Conservation (phyloP, 495 filamentous ascomycete genomes). For the Elasticomyces elasticus region DNA sequence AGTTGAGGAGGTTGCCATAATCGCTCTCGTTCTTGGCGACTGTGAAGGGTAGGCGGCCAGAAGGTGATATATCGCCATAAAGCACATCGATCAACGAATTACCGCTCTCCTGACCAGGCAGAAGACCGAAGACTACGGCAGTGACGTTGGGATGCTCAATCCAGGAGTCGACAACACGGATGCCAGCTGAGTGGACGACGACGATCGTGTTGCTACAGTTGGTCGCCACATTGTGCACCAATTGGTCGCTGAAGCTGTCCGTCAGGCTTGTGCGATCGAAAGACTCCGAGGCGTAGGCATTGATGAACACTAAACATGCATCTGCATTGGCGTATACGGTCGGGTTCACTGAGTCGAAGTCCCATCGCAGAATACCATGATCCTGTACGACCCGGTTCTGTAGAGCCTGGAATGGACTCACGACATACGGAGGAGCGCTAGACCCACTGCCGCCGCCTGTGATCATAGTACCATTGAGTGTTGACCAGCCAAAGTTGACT, state of each 20-base stretch:
- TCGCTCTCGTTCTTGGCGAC: conserved; percentile 71
- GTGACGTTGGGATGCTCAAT: conserved; percentile 70
- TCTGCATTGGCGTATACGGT: conserved; percentile 40
- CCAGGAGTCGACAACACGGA: conserved; percentile 76
- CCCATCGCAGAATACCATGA: neutral
- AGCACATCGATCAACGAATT: conserved; percentile 75
- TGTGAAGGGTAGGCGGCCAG: conserved; percentile 81
- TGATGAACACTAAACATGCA: conserved; percentile 52
- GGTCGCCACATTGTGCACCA: conserved; percentile 60
- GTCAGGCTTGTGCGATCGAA: conserved; percentile 79
- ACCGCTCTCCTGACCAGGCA: conserved; percentile 86
- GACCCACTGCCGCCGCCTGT: conserved; percentile 86
- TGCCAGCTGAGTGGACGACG: conserved; percentile 83
- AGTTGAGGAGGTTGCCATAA: conserved; percentile 76
- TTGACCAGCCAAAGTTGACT: no score
- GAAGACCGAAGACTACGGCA: conserved; percentile 73
- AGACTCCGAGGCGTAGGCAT: conserved; percentile 52
- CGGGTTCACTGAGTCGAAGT: conserved; percentile 45
- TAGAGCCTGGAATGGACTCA: conserved; percentile 75
- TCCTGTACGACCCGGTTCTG: conserved; percentile 22
- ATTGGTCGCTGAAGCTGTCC: conserved; percentile 62
- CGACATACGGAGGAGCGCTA: conserved; percentile 73
- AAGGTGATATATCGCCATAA: conserved; percentile 77
- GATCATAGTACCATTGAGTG: conserved; percentile 71
- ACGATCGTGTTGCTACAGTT: conserved; percentile 65